Base-by-base conservation (phyloP, 1,284 basidiomycete species). In the Leccinum angustisporum region DNA sequence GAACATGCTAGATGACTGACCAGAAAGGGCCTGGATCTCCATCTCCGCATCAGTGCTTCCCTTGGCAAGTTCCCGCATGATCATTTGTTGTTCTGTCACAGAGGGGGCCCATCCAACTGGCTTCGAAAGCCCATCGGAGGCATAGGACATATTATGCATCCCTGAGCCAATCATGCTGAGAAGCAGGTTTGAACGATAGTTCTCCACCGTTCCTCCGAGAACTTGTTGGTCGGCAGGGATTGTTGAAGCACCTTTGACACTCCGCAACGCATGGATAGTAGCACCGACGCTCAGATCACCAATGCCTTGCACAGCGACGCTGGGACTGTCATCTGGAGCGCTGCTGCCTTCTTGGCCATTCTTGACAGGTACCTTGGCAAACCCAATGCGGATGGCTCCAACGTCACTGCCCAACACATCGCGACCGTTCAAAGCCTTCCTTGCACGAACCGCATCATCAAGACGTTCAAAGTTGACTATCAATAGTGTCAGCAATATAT, bases 331-430 rank as follows among this genome's bases (percentile, higher is more conserved):
- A 56, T 90, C 88, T 54, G 83, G 78, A 46, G 83, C 79, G 38
- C 79, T 79, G 57, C 79, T 80, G 38, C 85, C 84, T 68, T 94
- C 89, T 68, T 86, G 84, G 27, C 85, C 86, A 66, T 88, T 88
- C 80, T 94, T 95, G 67, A 94, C 92, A 7, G 95, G 95, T 3
- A 97, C 95, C 71, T 95, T 95, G 57, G 96, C 96, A 72, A 95
- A 99, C 2, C 96, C 97, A 64, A 98, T 97, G 52, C 94, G 90
- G 66, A 98, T 95, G 30, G 95, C 91, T 25, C 97, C 97, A 46
- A 98, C 93, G 65, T 98, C 96, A 66, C 91, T 91, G 9, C 97
- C 97, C 30, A 99, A 83, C 27, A 98, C 92, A 73, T 98, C 97
- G 54, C 94, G 89, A 25, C 94, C 95, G 71, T 98, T 97, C 61